These are phyloP conservation scores for Hydnomerulius pinastri DNA, from an alignment of 768 basidiomycete species.

Conservation along the genomic window DNA sequence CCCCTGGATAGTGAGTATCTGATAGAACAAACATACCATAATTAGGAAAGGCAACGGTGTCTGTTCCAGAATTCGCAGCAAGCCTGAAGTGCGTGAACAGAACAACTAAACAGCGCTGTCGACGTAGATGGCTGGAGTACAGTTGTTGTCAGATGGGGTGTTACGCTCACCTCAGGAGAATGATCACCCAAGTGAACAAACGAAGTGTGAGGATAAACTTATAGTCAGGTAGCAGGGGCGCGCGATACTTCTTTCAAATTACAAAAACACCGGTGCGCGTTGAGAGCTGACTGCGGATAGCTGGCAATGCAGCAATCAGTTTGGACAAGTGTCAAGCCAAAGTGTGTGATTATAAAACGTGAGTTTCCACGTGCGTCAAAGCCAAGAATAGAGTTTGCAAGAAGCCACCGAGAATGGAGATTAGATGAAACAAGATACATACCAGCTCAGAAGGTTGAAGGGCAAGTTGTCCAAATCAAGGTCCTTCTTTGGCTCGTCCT, in stretches of 20 bases:
- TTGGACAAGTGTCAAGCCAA: background rate
- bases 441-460: background rate
- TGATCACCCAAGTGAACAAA: too few relatives aligned
- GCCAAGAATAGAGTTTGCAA: conserved; percentile 9
- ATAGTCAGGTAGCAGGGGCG: too few relatives aligned
- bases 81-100: background rate
- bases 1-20: background rate
- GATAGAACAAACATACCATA: background rate
- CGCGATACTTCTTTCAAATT: too few relatives aligned
- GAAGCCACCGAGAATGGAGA: conserved; percentile 2
- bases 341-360: conserved; percentile 1
- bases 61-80: too few relatives aligned
- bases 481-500: too few relatives aligned
- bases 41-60: too few relatives aligned
- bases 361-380: conserved; percentile 5
- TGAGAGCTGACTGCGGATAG: background rate
- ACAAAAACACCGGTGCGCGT: background rate
- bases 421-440: background rate
- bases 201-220: too few relatives aligned
- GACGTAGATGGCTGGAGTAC: background rate
- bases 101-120: background rate
- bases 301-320: background rate
- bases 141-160: too few relatives aligned
- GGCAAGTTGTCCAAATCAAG: background rate
- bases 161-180: too few relatives aligned